Evolutionary conservation across 352 stramenopile genomes (phyloP), one percentile per base, ranked within the genome.

Genomic region (Phytophthora pisi): DNA sequence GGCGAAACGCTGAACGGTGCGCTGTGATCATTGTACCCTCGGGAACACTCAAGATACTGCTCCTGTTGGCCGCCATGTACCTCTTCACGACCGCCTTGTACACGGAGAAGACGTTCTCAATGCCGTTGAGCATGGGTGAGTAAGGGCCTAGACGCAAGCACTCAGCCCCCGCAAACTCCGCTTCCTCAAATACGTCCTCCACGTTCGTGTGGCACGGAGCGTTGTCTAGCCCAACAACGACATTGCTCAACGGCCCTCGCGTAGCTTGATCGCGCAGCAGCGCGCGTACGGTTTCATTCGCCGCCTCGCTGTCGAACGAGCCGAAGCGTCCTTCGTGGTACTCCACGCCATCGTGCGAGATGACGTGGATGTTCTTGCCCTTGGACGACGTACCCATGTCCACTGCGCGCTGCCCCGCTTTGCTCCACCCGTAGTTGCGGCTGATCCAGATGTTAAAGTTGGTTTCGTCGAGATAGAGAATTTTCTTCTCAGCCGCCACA

Each of bases 91-190:
- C 43, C 16, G 43, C 43, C 16, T 36, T 54, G 26, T 24, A 54
- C 13, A n/a, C 26, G 3, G 49, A 54, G 13, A 54, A 54, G 3
- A 54, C 49, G 20, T 40, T 54, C 49, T 54, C 24, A 15, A 54
- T 54, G 5, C 23, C 9, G 5, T 54, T 54, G 2, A 40, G 15
- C 49, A 54, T 54, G 8, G 24, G 49, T 4, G 23, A 42, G 6
- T 40, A 23, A 8, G 26, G 26, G 1, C 49, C 49, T 16, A 54
- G 7, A 8, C 49, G 49, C 15, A 54, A 15, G 23, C 23, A 23
- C 23, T 30, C 26, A 7, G 49, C 49, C 0, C 13, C 49, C 4
- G 10, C 47, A 36, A 54, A 42, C 15, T 40, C 47, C 0, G 11
- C 20, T n/a, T 54, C 47, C 5, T 54, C 24, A 23, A 54, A 54